Percentiles rank a stretch among this genome's conserved stretches.
Evolutionary conservation across 352 stramenopile genomes (phyloP).

Genomic region (Globisporangium paddicum): DNA sequence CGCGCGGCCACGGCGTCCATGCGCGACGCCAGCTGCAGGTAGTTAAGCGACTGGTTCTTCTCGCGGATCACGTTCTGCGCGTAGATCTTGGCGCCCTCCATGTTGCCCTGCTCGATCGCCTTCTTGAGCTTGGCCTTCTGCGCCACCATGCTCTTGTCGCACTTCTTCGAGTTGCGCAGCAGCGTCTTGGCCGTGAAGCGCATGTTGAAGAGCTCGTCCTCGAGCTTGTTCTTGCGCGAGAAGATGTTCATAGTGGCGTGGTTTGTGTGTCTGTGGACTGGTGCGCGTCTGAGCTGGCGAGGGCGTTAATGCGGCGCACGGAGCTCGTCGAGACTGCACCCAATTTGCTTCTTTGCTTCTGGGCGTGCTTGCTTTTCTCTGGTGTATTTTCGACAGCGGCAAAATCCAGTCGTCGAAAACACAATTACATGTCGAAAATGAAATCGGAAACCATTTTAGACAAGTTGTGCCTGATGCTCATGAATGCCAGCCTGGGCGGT

Average conservation of each 20-base stretch:
- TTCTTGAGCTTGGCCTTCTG: constrained; percentile 97
- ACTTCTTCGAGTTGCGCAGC: constrained; percentile 94
- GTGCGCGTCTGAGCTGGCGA: not conserved
- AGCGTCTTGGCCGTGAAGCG: constrained; percentile 89
- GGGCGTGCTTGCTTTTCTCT: too few relatives aligned
- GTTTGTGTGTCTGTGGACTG: not conserved
- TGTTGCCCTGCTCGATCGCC: constrained; percentile 94
- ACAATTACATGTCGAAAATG: too few relatives aligned
- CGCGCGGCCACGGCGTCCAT: constrained; percentile 96
- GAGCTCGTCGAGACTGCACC: too few relatives aligned
- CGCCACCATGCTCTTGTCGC: constrained; percentile 95
- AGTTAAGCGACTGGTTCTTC: constrained; percentile 92
- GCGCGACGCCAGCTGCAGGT: constrained; percentile 92
- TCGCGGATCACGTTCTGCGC: constrained; percentile 88
- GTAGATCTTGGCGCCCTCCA: constrained; percentile 97
- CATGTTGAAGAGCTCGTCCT: constrained; percentile 89
- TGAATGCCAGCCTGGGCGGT: too few relatives aligned
- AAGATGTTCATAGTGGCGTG: constrained; percentile 76
- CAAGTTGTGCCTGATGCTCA: too few relatives aligned
- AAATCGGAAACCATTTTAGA: too few relatives aligned
- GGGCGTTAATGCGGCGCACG: too few relatives aligned
- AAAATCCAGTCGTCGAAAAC: too few relatives aligned
- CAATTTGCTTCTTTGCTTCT: too few relatives aligned
- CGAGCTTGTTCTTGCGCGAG: constrained; percentile 78
- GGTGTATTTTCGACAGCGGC: too few relatives aligned